Evolutionary conservation across 2,329 filamentous ascomycete species (phyloP), one percentile per base, ranked within the genome.

Genomic region (Huntiella bhutanensis): DNA sequence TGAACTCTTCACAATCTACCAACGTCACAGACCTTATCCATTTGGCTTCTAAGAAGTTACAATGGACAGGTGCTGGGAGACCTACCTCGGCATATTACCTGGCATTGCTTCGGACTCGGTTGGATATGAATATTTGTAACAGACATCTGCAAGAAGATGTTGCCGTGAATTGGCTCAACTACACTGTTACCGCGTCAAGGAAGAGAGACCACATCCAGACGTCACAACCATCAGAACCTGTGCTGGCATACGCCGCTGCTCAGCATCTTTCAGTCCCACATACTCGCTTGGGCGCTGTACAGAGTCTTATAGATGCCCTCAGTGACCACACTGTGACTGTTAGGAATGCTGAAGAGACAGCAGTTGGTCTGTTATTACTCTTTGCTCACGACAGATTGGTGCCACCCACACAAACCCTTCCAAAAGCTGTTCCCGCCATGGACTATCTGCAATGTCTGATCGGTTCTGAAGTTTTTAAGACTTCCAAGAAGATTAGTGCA

Each of bases 161-260:
- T 11, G 32, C 48, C 2, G 35, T 22, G 3, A 28, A 44, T 38
- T 49, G 48, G 48, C 28, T 49, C 17, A 49, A 49, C 15, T 49
- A 49, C 13, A 43, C 41, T 10, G 15, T 49, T 8, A 32, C 34
- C 10, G 48, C 41, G 11, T 43, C 17, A 28, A 43, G 41, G 13
- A 35, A 41, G 16, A 41, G 44, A 17, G 48, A 49, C 8, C 43
- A 47, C 15, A 43, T 45, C 8, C 43, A 46, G 34, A 49, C 48
- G 4, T 17, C 34, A n/a, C 44, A 46, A 33, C 48, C 48, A 15
- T 38, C 48, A 7, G 48, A 49, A 36, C 48, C 48, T 5, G 39
- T 49, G 11, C 34, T 49, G 6, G 48, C 48, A 6, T 33, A 43
- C 37, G 44, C 45, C 7, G 44, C 48, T 2, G 41, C 40, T 8